phyloP scores from a whole-genome alignment of 305 asterid genomes.

The Solanum hybrid region DNA sequence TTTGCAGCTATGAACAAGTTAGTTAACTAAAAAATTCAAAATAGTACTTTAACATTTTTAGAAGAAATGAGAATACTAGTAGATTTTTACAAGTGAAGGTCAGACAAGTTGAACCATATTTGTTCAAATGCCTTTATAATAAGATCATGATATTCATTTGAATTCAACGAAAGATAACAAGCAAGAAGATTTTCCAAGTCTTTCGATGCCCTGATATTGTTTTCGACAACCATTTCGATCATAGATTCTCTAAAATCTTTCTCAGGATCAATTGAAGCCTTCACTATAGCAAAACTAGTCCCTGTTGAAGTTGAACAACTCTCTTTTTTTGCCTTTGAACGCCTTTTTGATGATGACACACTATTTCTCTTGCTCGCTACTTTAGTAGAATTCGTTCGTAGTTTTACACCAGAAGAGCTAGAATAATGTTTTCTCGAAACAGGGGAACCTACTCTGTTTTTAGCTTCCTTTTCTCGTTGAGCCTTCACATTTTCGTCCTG shows the following conservation, averaged over 20 bases:
- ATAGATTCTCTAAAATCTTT: constrained; percentile 73
- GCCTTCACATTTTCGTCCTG: background rate
- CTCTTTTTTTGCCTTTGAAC: constrained; percentile 10
- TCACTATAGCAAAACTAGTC: constrained; percentile 62
- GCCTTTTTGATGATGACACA: constrained; percentile 12
- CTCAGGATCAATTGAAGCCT: constrained; percentile 75
- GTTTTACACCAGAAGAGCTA: constrained; percentile 38
- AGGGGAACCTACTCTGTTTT: background rate
- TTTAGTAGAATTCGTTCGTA: constrained; percentile 33
- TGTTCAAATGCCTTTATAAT: constrained; percentile 74
- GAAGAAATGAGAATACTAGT: background rate
- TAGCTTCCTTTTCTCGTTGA: background rate
- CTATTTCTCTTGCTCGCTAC: constrained; percentile 22
- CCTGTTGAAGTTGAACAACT: constrained; percentile 14
- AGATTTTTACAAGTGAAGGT: constrained; percentile 2
- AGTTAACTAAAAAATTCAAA: background rate
- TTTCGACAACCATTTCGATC: constrained; percentile 82
- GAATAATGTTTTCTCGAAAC: constrained; percentile 34
- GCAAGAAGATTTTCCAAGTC: constrained; percentile 79
- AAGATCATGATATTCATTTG: constrained; percentile 55
- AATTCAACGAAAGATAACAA: constrained; percentile 61
- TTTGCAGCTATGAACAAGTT: background rate
- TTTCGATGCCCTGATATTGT: constrained; percentile 45
- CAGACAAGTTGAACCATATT: constrained; percentile 61
- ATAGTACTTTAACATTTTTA: too few species aligned